Evolutionary conservation across 2,329 filamentous ascomycete genomes (phyloP).

Genomic region (Ceratocystis huliohia): DNA sequence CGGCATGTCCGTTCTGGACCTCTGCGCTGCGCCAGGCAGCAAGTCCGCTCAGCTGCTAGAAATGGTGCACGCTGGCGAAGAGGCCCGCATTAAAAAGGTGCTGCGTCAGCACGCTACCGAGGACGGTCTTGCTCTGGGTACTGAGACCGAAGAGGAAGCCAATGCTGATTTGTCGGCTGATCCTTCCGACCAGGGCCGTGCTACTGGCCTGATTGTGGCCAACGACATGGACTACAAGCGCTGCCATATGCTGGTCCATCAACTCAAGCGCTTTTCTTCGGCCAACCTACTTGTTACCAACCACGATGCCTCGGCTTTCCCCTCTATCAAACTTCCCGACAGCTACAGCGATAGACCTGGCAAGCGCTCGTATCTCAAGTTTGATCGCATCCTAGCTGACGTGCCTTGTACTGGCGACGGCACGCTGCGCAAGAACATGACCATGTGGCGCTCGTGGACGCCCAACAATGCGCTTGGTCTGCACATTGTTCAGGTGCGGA

Average conservation of each 20-base stretch:
- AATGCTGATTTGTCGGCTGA: constrained; percentile 45
- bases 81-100: constrained; percentile 65
- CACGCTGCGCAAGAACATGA: constrained; percentile 82
- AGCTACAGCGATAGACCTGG: constrained; percentile 41
- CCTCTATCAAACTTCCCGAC: constrained; percentile 70
- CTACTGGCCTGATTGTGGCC: constrained; percentile 82
- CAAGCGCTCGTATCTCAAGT: constrained; percentile 70
- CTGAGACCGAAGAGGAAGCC: constrained; percentile 36
- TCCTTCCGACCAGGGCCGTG: constrained; percentile 63
- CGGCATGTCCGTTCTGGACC: constrained; percentile 84
- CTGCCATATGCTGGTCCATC: constrained; percentile 92
- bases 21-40: constrained; percentile 93
- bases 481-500: constrained; percentile 74
- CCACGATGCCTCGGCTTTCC: constrained; percentile 92
- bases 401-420: constrained; percentile 96
- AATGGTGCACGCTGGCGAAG: constrained; percentile 85
- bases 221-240: constrained; percentile 97
- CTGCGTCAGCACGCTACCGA: constrained; percentile 51
- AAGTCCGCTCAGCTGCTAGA: constrained; percentile 93
- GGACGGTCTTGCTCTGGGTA: constrained; percentile 41
- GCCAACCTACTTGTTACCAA: constrained; percentile 96
- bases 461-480: constrained; percentile 78
- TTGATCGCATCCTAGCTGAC: constrained; percentile 90
- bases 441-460: constrained; percentile 91
- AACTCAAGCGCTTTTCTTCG: constrained; percentile 92